Base-by-base conservation (phyloP, 2,329 filamentous ascomycete species). In the Exophiala xenobiotica region DNA sequence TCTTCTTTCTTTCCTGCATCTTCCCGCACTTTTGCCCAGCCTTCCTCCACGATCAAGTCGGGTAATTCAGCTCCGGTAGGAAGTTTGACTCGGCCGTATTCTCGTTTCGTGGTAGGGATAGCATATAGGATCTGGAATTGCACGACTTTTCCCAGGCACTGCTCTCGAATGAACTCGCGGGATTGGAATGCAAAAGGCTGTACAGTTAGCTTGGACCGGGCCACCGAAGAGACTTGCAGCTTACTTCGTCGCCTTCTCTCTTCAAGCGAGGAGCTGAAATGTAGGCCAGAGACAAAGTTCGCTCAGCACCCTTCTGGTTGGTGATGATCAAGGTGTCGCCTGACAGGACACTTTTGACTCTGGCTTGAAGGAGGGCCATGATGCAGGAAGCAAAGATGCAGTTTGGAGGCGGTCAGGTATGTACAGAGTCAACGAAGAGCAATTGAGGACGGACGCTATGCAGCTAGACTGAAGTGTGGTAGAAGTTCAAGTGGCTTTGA, bases 1-100 rank as follows among this genome's bases (percentile, higher is more conserved):
- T 96, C 90, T 60, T 96, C 91, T 67, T 92, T 93, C 60, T 87
- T 86, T 56, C 90, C 91, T 53, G 92, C 91, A 70, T 99, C 93
- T 64, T 99, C 93, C 58, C 93, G 85, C 54, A 99, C 81, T 74
- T 93, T 95, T 58, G 90, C 75, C 90, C 91, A 96, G 60, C 93
- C 93, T 64, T 90, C 88, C 66, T 89, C 85, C 58, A 97, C 83
- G 51, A 87, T 80, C 57, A 88, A 82, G 58, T 97, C 90, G 14
- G 93, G 91, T 44, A 99, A 72, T 49, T 82, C 76, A 24, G 82
- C 82, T 43, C 90, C 90, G 64, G 89, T 86, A 56, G 86, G 83
- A 46, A 96, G 78, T 58, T 82, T 81, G 54, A 90, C 85, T 58
- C 83, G 80, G 59, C 92, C 93, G 67, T 96, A 99, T 67, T 99